A percentile compares a stretch with the other conserved stretches of the same genome.
These are phyloP conservation scores for Solanum tacnaense DNA, from an alignment of 257 asterid species.

Conservation along the genomic window DNA sequence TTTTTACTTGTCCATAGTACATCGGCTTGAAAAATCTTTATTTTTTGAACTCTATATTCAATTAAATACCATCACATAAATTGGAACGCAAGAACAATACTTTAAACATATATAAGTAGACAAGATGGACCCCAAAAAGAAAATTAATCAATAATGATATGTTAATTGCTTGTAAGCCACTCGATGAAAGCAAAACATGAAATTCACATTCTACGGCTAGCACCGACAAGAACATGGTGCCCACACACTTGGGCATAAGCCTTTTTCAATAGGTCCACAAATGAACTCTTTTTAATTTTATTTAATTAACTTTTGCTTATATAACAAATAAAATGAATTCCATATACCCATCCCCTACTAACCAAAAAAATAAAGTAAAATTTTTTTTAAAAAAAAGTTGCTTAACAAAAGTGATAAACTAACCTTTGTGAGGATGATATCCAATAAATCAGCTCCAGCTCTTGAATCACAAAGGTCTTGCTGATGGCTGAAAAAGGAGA, in stretches of 20 bases:
- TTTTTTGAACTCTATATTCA: background rate
- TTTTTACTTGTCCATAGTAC: background rate
- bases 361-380: background rate
- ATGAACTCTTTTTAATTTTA: background rate
- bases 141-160: background rate
- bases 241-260: background rate
- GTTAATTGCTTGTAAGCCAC: background rate
- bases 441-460: slow-evolving; percentile 80
- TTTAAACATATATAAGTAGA: background rate
- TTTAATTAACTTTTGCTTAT: background rate
- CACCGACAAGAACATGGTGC: background rate
- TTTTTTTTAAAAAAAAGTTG: no score
- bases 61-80: background rate
- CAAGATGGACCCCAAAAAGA: background rate
- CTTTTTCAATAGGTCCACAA: background rate
- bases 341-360: background rate
- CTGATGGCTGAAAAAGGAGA: slow-evolving; percentile 40
- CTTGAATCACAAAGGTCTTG: slow-evolving; percentile 66
- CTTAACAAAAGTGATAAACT: background rate
- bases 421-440: slow-evolving; percentile 69
- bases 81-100: background rate
- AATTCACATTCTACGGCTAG: background rate
- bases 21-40: background rate
- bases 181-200: background rate
- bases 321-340: background rate